Conservation (phyloP, 345 rosid species). For the Erodium maritimum region DNA sequence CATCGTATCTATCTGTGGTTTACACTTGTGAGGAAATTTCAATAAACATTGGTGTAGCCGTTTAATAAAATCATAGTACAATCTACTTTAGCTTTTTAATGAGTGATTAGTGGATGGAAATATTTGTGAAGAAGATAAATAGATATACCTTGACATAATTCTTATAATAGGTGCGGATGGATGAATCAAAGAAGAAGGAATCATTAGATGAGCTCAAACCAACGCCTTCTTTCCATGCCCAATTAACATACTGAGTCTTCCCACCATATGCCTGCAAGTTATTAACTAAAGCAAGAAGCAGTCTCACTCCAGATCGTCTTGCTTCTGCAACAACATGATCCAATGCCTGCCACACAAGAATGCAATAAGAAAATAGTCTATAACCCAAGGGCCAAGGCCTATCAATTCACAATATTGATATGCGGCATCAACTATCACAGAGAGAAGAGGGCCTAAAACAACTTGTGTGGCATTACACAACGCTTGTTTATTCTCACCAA, state of each 20-base stretch:
- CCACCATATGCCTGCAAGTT: constrained; percentile 89
- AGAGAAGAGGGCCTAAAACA: no score
- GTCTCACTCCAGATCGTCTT: constrained; percentile 47
- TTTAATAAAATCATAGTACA: no score
- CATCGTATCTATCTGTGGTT: background rate
- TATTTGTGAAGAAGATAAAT: no score
- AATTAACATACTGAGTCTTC: constrained; percentile 84
- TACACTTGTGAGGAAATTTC: no score
- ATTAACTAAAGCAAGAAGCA: constrained; percentile 79
- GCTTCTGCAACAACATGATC: constrained; percentile 93
- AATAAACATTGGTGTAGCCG: no score
- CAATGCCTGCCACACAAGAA: constrained; percentile 52
- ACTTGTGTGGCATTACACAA: no score
- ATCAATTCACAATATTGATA: no score
- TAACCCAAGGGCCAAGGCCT: no score
- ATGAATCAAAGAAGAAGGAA: constrained; percentile 94
- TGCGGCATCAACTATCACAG: no score
- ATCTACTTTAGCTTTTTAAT: no score
- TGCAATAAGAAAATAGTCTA: background rate
- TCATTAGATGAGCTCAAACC: constrained; percentile 89
- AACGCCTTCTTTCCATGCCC: constrained; percentile 98
- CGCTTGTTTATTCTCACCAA: background rate
- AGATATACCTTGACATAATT: constrained; percentile 48
- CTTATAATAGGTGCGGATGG: constrained; percentile 78
- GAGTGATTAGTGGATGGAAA: background rate